Percentiles rank a stretch among this genome's conserved stretches.
These are phyloP conservation scores for Aegilops longissima DNA, from an alignment of 176 grass and related monocot species.

Conservation along the genomic window DNA sequence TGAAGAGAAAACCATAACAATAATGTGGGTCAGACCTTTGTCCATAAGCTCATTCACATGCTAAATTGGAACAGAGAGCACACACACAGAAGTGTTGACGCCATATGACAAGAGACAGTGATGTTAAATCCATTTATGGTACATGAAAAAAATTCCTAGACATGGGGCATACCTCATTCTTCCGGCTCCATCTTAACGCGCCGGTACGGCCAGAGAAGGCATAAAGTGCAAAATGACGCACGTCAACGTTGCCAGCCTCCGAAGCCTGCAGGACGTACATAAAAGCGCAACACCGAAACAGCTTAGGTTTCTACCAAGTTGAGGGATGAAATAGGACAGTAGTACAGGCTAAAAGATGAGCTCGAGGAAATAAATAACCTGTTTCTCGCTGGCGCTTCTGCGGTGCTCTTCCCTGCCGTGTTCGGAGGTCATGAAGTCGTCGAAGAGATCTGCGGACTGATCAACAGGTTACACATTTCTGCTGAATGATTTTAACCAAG, in stretches of 20 bases:
- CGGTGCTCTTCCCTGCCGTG: constrained; percentile 39
- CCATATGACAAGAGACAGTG: neutral
- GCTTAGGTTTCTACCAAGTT: neutral
- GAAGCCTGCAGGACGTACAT: constrained; percentile 38
- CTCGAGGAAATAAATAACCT: constrained; percentile 39
- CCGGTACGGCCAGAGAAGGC: constrained; percentile 92
- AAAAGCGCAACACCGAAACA: neutral
- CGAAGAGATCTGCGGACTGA: constrained; percentile 74
- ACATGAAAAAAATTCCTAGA: constrained; percentile 12
- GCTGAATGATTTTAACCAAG: neutral
- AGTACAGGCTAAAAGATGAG: neutral
- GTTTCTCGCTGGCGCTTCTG: constrained; percentile 75
- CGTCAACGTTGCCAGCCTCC: constrained; percentile 49
- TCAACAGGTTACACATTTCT: neutral
- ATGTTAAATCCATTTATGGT: neutral
- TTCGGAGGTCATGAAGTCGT: constrained; percentile 70
- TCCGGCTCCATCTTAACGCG: constrained; percentile 66
- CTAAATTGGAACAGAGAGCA: neutral
- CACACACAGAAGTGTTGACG: neutral
- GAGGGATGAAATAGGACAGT: neutral
- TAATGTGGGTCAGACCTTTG: neutral
- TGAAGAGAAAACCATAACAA: constrained; percentile 25
- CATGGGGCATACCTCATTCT: constrained; percentile 65
- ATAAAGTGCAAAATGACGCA: constrained; percentile 96
- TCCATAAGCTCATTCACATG: neutral